Conservation (phyloP, 108 stramenopile genomes). For the Cylindrotheca fusiformis region DNA sequence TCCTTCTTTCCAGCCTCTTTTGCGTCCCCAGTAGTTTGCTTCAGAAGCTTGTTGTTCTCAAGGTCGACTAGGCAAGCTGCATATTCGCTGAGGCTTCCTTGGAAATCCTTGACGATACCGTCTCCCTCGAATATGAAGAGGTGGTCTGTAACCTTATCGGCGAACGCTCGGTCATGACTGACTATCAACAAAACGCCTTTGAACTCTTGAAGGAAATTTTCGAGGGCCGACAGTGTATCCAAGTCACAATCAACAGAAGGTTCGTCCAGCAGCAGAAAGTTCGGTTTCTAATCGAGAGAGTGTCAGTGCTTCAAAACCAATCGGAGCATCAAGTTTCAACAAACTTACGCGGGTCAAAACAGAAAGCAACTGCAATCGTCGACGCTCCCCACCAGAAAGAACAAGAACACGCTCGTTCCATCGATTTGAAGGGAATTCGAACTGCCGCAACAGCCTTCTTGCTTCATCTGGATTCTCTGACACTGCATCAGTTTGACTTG, state of each 20-base stretch:
- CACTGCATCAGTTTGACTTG: slow-evolving; percentile 29
- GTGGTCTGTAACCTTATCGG: slow-evolving; percentile 92
- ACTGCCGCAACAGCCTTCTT: slow-evolving; percentile 65
- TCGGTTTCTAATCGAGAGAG: slow-evolving; percentile 53
- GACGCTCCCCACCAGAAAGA: slow-evolving; percentile 79
- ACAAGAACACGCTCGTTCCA: slow-evolving; percentile 75
- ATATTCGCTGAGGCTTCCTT: slow-evolving; percentile 77
- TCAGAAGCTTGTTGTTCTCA: slow-evolving; percentile 40
- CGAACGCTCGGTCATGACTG: slow-evolving; percentile 91
- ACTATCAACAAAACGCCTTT: slow-evolving; percentile 91
- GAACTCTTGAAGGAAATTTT: slow-evolving; percentile 78
- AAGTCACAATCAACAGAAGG: slow-evolving; percentile 75
- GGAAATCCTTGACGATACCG: slow-evolving; percentile 79
- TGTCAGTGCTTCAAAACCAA: too few species aligned
- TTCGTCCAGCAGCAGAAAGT: slow-evolving; percentile 73
- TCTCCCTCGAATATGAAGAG: slow-evolving; percentile 86
- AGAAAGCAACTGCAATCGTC: slow-evolving; percentile 74
- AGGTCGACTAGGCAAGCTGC: slow-evolving; percentile 72
- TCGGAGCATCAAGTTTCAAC: background rate
- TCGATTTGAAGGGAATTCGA: slow-evolving; percentile 65
- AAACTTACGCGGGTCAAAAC: slow-evolving; percentile 53
- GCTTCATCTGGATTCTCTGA: slow-evolving; percentile 71
- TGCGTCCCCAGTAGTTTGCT: slow-evolving; percentile 1
- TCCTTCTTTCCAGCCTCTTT: slow-evolving; percentile 37
- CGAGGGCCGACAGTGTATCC: slow-evolving; percentile 77